phyloP scores from a whole-genome alignment of 208 protist genomes.

The Acanthamoeba lenticulata region DNA sequence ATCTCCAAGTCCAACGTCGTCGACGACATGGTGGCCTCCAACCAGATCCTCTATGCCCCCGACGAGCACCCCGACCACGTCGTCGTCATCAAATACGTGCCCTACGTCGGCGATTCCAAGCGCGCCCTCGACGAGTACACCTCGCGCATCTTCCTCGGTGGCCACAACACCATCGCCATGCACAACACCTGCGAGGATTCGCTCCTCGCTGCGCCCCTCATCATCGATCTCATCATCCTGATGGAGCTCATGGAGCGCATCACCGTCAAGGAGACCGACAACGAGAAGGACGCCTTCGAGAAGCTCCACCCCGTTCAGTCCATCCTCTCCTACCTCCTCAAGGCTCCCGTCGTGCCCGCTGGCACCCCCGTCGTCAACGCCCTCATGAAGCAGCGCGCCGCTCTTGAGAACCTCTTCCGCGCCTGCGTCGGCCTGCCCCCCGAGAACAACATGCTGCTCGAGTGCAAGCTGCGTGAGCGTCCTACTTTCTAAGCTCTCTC shows the following conservation, averaged over 20 bases:
- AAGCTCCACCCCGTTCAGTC: slow-evolving; percentile 94
- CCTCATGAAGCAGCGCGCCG: slow-evolving; percentile 95
- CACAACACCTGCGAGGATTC: slow-evolving; percentile 99
- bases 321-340: slow-evolving; percentile 96
- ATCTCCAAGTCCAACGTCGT: slow-evolving; percentile 99
- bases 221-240: slow-evolving; percentile 97
- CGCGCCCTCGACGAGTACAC: slow-evolving; percentile 99
- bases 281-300: slow-evolving; percentile 74
- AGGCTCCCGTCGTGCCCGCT: slow-evolving; percentile 94
- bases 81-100: slow-evolving; percentile 99
- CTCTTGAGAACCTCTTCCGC: slow-evolving; percentile 96
- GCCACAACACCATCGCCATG: slow-evolving; percentile 92
- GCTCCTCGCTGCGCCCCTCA: slow-evolving; percentile 97
- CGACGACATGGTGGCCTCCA: slow-evolving; percentile 98
- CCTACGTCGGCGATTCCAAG: slow-evolving; percentile 97
- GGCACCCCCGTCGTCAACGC: slow-evolving; percentile 97
- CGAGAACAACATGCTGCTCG: slow-evolving; percentile 97
- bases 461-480: slow-evolving; percentile 86
- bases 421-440: slow-evolving; percentile 95
- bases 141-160: slow-evolving; percentile 98
- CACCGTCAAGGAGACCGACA: slow-evolving; percentile 74
- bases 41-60: slow-evolving; percentile 94
- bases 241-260: slow-evolving; percentile 96
- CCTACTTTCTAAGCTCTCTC: background rate
- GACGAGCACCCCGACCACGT: slow-evolving; percentile 97